A percentile compares a stretch with the other conserved stretches of the same genome.
Evolutionary conservation across 2,329 filamentous ascomycete species (phyloP).

Genomic region (Botrytis fragariae): DNA sequence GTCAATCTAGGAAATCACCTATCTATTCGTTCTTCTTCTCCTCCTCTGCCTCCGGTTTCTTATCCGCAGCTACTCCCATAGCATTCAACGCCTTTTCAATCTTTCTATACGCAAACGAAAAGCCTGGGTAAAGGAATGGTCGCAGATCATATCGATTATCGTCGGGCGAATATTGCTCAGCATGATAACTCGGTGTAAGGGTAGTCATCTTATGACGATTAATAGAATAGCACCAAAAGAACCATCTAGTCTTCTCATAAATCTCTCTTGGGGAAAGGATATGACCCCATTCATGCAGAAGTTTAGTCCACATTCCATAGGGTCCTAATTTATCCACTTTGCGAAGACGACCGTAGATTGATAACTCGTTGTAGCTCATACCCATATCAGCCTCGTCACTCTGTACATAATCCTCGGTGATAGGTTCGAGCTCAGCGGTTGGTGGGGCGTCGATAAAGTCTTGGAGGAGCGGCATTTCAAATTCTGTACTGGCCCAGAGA

Average conservation of each 20-base stretch:
- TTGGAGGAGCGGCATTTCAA: constrained; percentile 61
- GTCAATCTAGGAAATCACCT: not conserved
- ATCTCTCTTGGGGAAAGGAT: constrained; percentile 19
- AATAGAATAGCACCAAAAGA: constrained; percentile 48
- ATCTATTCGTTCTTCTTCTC: constrained; percentile 2
- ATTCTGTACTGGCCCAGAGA: constrained; percentile 57
- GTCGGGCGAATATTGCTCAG: constrained; percentile 42
- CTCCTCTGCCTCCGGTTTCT: constrained; percentile 2
- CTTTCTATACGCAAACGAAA: constrained; percentile 14
- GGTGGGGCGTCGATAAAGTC: constrained; percentile 63
- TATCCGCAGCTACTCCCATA: constrained; percentile 9
- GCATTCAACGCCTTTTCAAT: constrained; percentile 16
- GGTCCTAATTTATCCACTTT: constrained; percentile 50
- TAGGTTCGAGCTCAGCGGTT: constrained; percentile 63
- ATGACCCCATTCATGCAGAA: constrained; percentile 15
- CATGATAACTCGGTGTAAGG: constrained; percentile 31
- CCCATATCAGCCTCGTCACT: constrained; percentile 48
- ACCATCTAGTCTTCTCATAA: constrained; percentile 10
- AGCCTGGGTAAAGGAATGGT: constrained; percentile 52
- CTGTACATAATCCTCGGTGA: constrained; percentile 54
- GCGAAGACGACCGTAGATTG: constrained; percentile 45
- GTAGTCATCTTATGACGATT: constrained; percentile 55
- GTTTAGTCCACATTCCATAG: constrained; percentile 20
- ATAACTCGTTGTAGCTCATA: constrained; percentile 51
- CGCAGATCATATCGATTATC: constrained; percentile 57